Evolutionary conservation across 179 eudicot species (phyloP), one percentile per base, ranked within the genome.

Genomic region (Heliamphora pulchella): DNA sequence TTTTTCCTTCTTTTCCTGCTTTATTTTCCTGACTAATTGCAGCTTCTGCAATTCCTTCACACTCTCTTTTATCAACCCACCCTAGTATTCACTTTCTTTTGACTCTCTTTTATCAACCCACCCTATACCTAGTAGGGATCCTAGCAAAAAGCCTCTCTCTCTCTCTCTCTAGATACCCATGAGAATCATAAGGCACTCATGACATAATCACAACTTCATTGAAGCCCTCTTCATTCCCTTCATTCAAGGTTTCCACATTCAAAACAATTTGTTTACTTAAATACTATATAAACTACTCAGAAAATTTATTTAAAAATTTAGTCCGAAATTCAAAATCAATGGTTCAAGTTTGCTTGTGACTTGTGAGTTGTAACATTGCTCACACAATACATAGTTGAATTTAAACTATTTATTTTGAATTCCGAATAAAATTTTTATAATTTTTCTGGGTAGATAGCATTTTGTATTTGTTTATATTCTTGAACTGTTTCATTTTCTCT

Each of bases 121-220:
- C n/a, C n/a, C n/a, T n/a, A n/a, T n/a, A n/a, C n/a, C n/a, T n/a
- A n/a, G n/a, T n/a, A n/a, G n/a, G n/a, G n/a, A n/a, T n/a, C n/a
- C n/a, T n/a, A n/a, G n/a, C n/a, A n/a, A n/a, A n/a, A n/a, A n/a
- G n/a, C n/a, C 76, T 2, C 43, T 50, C 55, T 72, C 57, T 83
- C 78, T 79, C 81, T 41, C 74, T 22, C 78, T 47, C 75, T 77
- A 53, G 55, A 83, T 68, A 80, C 78, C 75, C 87, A 86, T 83
- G 83, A 91, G 86, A 91, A 91, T 92, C 92, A 92, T 91, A 86
- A 86, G 86, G 54, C 81, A 92, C 95, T 92, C 95, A 92, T 92
- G 89, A 89, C 81, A 86, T 88, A 87, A 92, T 92, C 83, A 87
- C 82, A 62, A 63, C 67, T 71, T 46, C 47, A 70, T 79, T 54